These are phyloP conservation scores for Penicillium sp. DNA, from an alignment of 2,329 filamentous ascomycete genomes.

Conservation along the genomic window DNA sequence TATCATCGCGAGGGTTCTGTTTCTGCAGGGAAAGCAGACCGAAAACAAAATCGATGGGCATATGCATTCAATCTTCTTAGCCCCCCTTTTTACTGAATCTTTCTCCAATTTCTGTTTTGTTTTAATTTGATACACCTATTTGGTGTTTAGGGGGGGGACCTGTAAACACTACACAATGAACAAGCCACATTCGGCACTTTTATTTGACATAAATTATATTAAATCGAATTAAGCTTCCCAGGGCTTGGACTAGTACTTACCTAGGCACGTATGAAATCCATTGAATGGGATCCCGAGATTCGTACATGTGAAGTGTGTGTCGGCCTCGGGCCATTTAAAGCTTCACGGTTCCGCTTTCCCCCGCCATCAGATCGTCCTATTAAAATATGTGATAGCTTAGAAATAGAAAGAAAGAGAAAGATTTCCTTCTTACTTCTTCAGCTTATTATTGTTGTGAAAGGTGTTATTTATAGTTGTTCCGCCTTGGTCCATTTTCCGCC, in stretches of 20 bases:
- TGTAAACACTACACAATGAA: slow-evolving; percentile 23
- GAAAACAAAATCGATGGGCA: slow-evolving; percentile 7
- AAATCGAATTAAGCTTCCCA: neutral
- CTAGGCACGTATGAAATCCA: neutral
- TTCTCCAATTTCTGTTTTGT: neutral
- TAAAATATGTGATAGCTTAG: neutral
- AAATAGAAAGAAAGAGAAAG: neutral
- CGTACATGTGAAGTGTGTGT: slow-evolving; percentile 21
- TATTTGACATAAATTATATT: neutral
- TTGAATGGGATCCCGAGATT: neutral
- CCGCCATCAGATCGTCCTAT: neutral
- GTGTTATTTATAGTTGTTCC: slow-evolving; percentile 1
- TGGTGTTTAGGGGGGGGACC: slow-evolving; percentile 10
- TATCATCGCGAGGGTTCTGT: slow-evolving; percentile 3
- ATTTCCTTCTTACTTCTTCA: neutral
- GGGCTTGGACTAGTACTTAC: neutral
- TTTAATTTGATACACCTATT: slow-evolving; percentile 23
- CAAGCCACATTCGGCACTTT: slow-evolving; percentile 6
- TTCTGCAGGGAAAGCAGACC: slow-evolving; percentile 3
- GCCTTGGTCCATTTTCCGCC: slow-evolving; percentile 13
- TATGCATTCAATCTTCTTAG: slow-evolving; percentile 5
- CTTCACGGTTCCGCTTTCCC: slow-evolving; percentile 6
- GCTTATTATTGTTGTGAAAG: neutral
- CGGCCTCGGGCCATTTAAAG: slow-evolving; percentile 20
- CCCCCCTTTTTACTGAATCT: neutral